Conservation (phyloP, 2,329 filamentous ascomycete genomes). For the Colletotrichum trifolii region DNA sequence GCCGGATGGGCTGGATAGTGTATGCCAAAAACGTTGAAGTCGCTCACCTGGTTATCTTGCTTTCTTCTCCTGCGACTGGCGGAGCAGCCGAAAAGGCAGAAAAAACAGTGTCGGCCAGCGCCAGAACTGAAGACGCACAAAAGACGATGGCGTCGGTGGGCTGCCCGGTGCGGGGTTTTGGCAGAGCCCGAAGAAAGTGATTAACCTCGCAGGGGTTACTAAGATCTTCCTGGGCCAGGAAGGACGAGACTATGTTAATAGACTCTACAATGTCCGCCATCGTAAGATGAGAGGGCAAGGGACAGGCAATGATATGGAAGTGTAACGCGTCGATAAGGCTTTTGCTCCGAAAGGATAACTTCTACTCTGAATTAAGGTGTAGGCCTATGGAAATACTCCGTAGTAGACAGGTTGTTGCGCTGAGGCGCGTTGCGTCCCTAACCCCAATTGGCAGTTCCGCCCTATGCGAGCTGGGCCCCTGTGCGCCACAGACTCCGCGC, state of each 20-base stretch:
- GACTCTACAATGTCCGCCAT: slow-evolving; percentile 14
- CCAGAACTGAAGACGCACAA: slow-evolving; percentile 32
- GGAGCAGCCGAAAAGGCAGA: background rate
- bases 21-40: background rate
- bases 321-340: too few relatives aligned
- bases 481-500: too few relatives aligned
- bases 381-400: too few relatives aligned
- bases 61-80: background rate
- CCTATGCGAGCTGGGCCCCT: too few relatives aligned
- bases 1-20: background rate
- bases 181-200: slow-evolving; percentile 6
- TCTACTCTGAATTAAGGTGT: too few relatives aligned
- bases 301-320: too few relatives aligned
- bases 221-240: slow-evolving; percentile 25
- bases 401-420: too few relatives aligned
- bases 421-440: too few relatives aligned
- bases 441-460: too few relatives aligned
- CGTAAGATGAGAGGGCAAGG: background rate
- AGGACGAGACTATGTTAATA: slow-evolving; percentile 25
- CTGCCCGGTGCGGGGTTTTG: background rate
- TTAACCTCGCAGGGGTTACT: slow-evolving; percentile 9
- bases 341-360: too few relatives aligned
- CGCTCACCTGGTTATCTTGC: background rate
- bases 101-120: slow-evolving; percentile 27
- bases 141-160: slow-evolving; percentile 32